Evolutionary conservation across 208 protist species (phyloP), one percentile per base, ranked within the genome.

Genomic region (Trypanosoma avium): DNA sequence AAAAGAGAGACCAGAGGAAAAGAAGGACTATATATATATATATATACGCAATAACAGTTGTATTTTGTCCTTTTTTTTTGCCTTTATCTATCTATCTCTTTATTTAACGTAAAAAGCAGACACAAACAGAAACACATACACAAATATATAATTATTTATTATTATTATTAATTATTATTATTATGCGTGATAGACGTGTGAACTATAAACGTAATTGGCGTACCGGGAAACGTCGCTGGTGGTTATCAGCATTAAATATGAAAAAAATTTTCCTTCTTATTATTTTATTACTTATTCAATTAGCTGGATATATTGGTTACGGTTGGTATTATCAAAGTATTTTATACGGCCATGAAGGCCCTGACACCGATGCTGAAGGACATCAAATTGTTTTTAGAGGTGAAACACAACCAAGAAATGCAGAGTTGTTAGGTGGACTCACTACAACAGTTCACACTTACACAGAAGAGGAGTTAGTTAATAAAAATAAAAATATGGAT

Each of bases 401-500:
- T 30, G 79, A 71, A 63, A 45, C 59, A 15, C 19, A 17, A 49
- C 71, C 73, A 13, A 63, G 75, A 67, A 67, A 81, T 47, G 55
- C 79, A 12, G 21, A 61, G 12, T 52, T 40, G 15, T 45, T 86
- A 29, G 66, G 68, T 0, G 79, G 75, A 9, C 58, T 86, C 19
- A 36, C 47, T 24, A 58, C 68, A 15, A 40, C 30, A 15, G 55
- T 67, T 19, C 71, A 69, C 43, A 68, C 50, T 10, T 79, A 74
- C 67, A 80, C 77, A 29, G 29, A 57, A 0, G 67, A 45, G 4
- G 79, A 81, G 60, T 56, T 81, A 32, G 52, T 73, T 9, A 36
- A 52, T 19, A 15, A 24, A 35, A 79, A 75, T 53, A 50, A 32
- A 7, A 33, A 75, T 47, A 87, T 97, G 45, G 92, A 97, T 60